Percentiles rank a stretch among this genome's conserved stretches.
phyloP scores from a whole-genome alignment of 2,329 filamentous ascomycete genomes.

The Exophiala sp. region DNA sequence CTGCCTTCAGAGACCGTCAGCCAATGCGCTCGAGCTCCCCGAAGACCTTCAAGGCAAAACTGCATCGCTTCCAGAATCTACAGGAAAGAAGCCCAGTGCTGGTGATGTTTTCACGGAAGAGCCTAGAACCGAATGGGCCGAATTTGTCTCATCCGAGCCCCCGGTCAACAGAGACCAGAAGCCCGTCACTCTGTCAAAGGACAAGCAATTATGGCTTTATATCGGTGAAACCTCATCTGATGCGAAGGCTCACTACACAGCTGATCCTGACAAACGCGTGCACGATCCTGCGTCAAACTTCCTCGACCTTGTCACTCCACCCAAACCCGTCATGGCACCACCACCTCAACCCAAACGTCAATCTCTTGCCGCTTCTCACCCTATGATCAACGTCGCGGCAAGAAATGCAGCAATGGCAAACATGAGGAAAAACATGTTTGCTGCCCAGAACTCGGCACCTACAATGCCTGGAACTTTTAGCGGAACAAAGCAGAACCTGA shows the following conservation, averaged over 20 bases:
- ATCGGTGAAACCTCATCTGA: conserved; percentile 83
- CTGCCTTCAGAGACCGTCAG: conserved; percentile 43
- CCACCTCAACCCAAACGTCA: conserved; percentile 29
- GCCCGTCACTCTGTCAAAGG: conserved; percentile 68
- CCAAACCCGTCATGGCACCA: conserved; percentile 26
- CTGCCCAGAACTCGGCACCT: background rate
- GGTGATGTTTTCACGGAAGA: conserved; percentile 33
- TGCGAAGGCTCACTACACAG: conserved; percentile 84
- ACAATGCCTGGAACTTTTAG: conserved; percentile 18
- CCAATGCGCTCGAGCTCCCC: conserved; percentile 45
- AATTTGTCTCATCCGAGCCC: conserved; percentile 67
- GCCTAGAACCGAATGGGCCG: conserved; percentile 63
- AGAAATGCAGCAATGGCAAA: conserved; percentile 22
- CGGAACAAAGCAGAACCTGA: conserved; percentile 22
- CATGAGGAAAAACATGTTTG: conserved; percentile 13
- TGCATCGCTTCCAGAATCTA: conserved; percentile 30
- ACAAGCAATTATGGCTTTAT: conserved; percentile 83
- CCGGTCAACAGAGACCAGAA: conserved; percentile 58
- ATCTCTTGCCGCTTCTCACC: conserved; percentile 24
- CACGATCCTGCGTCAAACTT: conserved; percentile 51
- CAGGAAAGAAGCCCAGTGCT: conserved; percentile 31
- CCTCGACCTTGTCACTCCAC: conserved; percentile 44
- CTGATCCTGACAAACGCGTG: conserved; percentile 58
- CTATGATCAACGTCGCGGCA: conserved; percentile 20
- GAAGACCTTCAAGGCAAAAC: conserved; percentile 46